Evolutionary conservation across 1,284 basidiomycete species (phyloP), one percentile per base, ranked within the genome.

Genomic region (Apiotrichum siamense): DNA sequence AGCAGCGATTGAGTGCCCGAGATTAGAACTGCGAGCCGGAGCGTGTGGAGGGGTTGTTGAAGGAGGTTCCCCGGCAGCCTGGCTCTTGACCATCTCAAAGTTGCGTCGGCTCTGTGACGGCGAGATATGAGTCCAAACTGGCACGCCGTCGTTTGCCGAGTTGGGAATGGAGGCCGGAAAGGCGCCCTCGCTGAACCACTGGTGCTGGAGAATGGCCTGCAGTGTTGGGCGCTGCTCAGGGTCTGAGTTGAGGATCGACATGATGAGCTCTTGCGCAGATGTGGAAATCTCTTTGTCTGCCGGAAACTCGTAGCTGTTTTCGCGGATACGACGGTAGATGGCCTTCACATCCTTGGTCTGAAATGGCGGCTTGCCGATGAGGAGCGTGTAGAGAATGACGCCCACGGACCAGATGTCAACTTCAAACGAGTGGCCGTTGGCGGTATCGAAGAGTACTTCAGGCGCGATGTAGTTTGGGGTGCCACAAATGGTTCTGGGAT

Each of bases 401-500:
- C 94, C 96, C 46, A 96, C 87, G 7, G 88, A 91, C 96, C 94
- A 98, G 10, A 93, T 87, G 68, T 98, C 94, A 31, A 97, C 94
- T 75, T 97, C 94, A 66, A 97, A 98, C 69, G 88, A 92, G 74
- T 98, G 94, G 0, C 94, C 92, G 61, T 92, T 93, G 24, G 85
- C 88, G 38, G 87, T 89, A 70, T 97, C 92, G 71, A 97, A 97
- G 54, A 98, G 77, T 29, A 98, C 92, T 70, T 98, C 94, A 0
- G 94, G 96, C 0, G 96, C 96, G 61, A 98, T 97, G 72, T 98
- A 97, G 72, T 98, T 97, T 2, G 94, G 96, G 1, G 94, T 98
- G 7, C 94, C 96, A 64, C 94, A 97, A 44, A 97, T 94, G 0
- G 94, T 98, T 65, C 79, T 81, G 55, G 2, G 23, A 17, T 24